Evolutionary conservation across 2,329 filamentous ascomycete species (phyloP), one percentile per base, ranked within the genome.

Genomic region (Furcasterigmium sp.): DNA sequence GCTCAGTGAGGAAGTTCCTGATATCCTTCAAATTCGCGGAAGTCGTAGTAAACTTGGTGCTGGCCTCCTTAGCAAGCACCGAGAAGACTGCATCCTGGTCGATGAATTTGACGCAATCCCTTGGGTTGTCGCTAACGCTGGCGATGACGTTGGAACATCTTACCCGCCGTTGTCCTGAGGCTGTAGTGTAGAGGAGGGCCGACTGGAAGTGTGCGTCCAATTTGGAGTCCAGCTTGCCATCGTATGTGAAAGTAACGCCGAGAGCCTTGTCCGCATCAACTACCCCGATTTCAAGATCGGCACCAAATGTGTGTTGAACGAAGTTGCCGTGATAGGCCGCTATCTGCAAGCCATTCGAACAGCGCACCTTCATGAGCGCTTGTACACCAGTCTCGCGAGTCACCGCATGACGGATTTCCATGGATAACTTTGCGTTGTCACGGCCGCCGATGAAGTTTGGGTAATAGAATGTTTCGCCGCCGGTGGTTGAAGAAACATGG

Each of bases 181-280:
- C 87, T 5, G 91, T 94, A 1, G 93, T 98, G 67, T 98, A 98
- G 2, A 98, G 77, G 3, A 98, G 71, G 2, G 93, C 93, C 18
- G 87, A 89, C 62, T 98, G 93, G 76, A 98, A 98, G 67, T 98
- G 93, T 8, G 91, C 91, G 63, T 98, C 93, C 18, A 97, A 76
- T 65, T 96, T 96, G 5, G 89, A 74, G 64, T 98, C 93, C n/a
- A 98, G 79, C 67, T 97, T 97, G 47, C 93, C 93, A 59, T 98
- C 93, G 63, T 98, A 95, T 55, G 80, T 87, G 62, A 98, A 98
- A 39, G 89, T 84, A 10, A 97, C 87, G 3, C 84, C 87, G 51
- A 98, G 77, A 9, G 91, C 89, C 69, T 96, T 96, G 66, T 98
- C 93, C 17, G 89, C 84, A 60, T 97, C 93, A 41, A 97, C 82